These are phyloP conservation scores for Aspergillus latus DNA, from an alignment of 2,329 filamentous ascomycete genomes.

Conservation along the genomic window DNA sequence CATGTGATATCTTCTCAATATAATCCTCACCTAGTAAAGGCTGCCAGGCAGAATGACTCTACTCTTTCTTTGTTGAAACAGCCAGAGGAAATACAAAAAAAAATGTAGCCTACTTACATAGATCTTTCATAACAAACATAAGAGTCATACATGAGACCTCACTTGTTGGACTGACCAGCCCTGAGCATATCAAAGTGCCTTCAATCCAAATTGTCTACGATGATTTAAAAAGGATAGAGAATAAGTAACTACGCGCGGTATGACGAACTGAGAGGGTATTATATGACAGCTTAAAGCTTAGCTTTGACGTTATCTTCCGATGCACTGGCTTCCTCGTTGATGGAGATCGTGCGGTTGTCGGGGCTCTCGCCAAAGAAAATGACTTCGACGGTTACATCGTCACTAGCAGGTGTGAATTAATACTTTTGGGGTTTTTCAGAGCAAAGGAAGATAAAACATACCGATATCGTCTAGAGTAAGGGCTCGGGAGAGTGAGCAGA, in stretches of 20 bases:
- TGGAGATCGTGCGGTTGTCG: slow-evolving; percentile 71
- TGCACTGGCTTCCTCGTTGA: slow-evolving; percentile 86
- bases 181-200: too few relatives aligned
- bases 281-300: slow-evolving; percentile 44
- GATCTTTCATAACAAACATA: background rate
- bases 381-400: slow-evolving; percentile 95
- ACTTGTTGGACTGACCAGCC: too few relatives aligned
- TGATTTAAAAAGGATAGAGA: too few relatives aligned
- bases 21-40: too few relatives aligned
- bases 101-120: background rate
- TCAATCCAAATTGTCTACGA: too few relatives aligned
- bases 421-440: slow-evolving; percentile 15
- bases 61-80: background rate
- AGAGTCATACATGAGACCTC: background rate
- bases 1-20: slow-evolving; percentile 2
- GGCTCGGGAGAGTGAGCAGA: slow-evolving; percentile 83
- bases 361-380: slow-evolving; percentile 91
- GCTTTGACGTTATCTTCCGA: slow-evolving; percentile 48
- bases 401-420: slow-evolving; percentile 52
- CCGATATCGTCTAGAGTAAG: slow-evolving; percentile 89
- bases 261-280: background rate
- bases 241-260: background rate
- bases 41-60: background rate
- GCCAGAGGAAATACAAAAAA: background rate
- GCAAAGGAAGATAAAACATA: slow-evolving; percentile 44